These are phyloP conservation scores for Tetrapisispora namnaoensis DNA, from an alignment of 805 yeast species.

Conservation along the genomic window DNA sequence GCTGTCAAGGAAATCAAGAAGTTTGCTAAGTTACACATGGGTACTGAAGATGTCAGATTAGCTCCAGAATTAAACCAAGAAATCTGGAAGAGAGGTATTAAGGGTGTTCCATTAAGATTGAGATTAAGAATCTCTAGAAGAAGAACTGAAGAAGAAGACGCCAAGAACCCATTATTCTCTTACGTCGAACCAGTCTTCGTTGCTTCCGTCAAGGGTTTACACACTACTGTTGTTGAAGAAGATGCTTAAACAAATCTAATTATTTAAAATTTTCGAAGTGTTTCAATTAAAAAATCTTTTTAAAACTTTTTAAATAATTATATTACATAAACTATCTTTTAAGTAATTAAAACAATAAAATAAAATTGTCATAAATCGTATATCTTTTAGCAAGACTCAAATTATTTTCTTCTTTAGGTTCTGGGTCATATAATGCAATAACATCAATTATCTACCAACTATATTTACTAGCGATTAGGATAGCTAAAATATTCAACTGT, in stretches of 20 bases:
- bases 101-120: constrained; percentile 97
- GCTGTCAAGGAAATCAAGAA: constrained; percentile 99
- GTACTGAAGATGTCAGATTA: constrained; percentile 96
- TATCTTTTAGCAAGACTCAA: neutral
- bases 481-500: too few relatives aligned
- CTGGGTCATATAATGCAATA: too few relatives aligned
- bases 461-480: too few relatives aligned
- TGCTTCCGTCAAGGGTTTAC: constrained; percentile 92
- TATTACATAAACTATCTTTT: constrained; percentile 1
- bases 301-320: neutral
- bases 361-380: constrained; percentile 3
- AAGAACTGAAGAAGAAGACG: constrained; percentile 99
- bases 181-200: constrained; percentile 96
- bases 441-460: too few relatives aligned
- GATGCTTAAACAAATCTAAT: constrained; percentile 32
- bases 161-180: constrained; percentile 94
- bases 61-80: constrained; percentile 98
- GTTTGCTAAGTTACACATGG: constrained; percentile 98
- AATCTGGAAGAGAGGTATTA: constrained; percentile 99
- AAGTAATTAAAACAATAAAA: constrained; percentile 2
- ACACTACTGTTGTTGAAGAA: constrained; percentile 93
- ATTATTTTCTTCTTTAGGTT: too few relatives aligned
- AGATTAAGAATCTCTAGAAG: constrained; percentile 98
- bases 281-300: neutral
- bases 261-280: neutral